Evolutionary conservation across 768 basidiomycete species (phyloP).

Genomic region (Lactifluus volemus): DNA sequence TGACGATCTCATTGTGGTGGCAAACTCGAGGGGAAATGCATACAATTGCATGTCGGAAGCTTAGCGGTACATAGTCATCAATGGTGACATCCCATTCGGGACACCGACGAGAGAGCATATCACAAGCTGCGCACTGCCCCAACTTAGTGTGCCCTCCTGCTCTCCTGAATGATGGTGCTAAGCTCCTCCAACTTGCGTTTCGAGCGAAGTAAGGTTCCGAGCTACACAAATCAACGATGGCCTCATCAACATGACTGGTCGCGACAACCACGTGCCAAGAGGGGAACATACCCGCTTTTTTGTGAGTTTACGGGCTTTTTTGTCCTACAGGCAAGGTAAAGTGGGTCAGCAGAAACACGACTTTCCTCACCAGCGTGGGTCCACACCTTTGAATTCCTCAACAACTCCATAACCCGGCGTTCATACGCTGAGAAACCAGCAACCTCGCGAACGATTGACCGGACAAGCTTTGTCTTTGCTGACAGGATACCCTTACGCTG

Average conservation of each 20-base stretch:
- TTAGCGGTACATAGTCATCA: slow-evolving; percentile 14
- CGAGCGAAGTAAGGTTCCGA: slow-evolving; percentile 95
- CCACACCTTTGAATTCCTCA: slow-evolving; percentile 93
- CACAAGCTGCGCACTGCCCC: neutral
- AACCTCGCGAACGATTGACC: slow-evolving; percentile 91
- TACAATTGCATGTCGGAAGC: slow-evolving; percentile 13
- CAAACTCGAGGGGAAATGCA: neutral
- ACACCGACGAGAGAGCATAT: neutral
- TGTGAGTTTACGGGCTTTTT: slow-evolving; percentile 98
- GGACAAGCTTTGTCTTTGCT: slow-evolving; percentile 88
- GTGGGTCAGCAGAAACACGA: neutral
- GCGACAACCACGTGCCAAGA: neutral
- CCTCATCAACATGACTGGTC: slow-evolving; percentile 1
- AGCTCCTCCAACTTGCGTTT: slow-evolving; percentile 99
- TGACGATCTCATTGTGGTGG: neutral
- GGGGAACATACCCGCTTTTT: slow-evolving; percentile 90
- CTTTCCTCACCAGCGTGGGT: neutral
- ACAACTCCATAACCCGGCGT: slow-evolving; percentile 93
- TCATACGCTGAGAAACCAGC: slow-evolving; percentile 97
- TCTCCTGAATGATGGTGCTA: slow-evolving; percentile 84
- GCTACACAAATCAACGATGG: slow-evolving; percentile 35
- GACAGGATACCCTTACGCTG: slow-evolving; percentile 90
- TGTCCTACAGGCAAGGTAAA: slow-evolving; percentile 52
- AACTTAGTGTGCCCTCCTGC: slow-evolving; percentile 57
- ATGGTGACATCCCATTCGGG: neutral